Percentiles rank a stretch among this genome's conserved stretches.
Conservation (phyloP, 164 flowering plant genomes). For the Echeveria elegans region DNA sequence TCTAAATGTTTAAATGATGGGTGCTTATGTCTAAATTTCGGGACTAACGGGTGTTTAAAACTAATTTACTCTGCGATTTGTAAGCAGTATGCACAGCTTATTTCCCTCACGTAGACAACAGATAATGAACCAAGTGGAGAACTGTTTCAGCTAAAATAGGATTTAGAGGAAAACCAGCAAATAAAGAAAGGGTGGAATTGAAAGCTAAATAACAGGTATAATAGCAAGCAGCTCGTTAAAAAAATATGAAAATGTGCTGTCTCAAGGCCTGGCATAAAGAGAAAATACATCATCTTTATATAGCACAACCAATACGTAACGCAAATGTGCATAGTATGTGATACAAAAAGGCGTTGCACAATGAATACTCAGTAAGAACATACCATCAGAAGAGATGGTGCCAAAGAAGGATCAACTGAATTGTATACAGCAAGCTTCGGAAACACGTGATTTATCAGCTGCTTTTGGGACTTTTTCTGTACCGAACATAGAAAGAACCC, state of each 20-base stretch:
- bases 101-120: neutral
- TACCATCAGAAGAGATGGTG: slow-evolving; percentile 99
- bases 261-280: neutral
- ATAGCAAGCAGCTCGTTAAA: neutral
- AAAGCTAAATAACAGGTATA: neutral
- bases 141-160: neutral
- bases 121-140: neutral
- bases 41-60: no score
- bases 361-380: slow-evolving; percentile 4
- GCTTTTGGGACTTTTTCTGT: slow-evolving; percentile 90
- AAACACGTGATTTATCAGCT: slow-evolving; percentile 82
- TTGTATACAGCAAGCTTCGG: slow-evolving; percentile 99
- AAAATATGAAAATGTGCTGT: neutral
- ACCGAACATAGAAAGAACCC: slow-evolving; percentile 9
- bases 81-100: neutral
- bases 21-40: no score
- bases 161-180: neutral
- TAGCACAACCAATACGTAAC: neutral
- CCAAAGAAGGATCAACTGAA: slow-evolving; percentile 96
- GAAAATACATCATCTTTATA: neutral
- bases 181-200: neutral
- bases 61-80: no score
- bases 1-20: no score
- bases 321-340: neutral
- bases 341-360: neutral